A percentile compares a stretch with the other conserved stretches of the same genome.
Evolutionary conservation across 139 green algal genomes (phyloP).

Genomic region (Micractinium sp.): DNA sequence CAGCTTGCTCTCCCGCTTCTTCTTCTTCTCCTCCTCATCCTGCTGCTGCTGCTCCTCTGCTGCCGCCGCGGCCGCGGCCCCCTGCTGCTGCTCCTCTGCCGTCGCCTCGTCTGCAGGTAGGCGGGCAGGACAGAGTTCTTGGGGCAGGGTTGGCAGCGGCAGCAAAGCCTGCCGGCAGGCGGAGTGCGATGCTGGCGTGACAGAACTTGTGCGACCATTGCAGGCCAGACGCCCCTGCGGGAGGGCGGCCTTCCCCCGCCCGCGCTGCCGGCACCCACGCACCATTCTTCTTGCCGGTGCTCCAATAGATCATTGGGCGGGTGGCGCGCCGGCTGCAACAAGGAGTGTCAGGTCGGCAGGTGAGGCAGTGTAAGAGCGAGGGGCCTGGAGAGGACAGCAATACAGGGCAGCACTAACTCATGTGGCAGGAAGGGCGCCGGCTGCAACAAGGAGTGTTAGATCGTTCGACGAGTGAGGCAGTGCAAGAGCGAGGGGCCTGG

Average conservation of each 20-base stretch:
- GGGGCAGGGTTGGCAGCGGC: not conserved
- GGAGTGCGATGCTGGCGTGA: too few species aligned
- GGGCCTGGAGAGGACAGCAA: too few species aligned
- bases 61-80: not conserved
- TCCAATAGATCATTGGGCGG: constrained; percentile 46
- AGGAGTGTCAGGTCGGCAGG: too few species aligned
- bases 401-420: too few species aligned
- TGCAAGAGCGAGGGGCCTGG: too few species aligned
- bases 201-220: not conserved
- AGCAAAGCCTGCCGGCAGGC: too few species aligned
- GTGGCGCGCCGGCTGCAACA: constrained; percentile 17
- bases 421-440: too few species aligned
- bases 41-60: not conserved
- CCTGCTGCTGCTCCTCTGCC: not conserved
- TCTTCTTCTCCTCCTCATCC: not conserved
- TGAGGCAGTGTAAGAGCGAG: not conserved
- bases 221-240: not conserved
- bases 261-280: not conserved
- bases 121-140: not conserved
- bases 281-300: constrained; percentile 28
- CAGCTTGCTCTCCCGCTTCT: constrained; percentile 2
- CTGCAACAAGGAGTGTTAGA: too few species aligned
- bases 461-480: too few species aligned
- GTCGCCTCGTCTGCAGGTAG: not conserved
- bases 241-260: too few species aligned